Evolutionary conservation across 495 filamentous ascomycete genomes (phyloP).

Genomic region (Jackrogersella minutella): DNA sequence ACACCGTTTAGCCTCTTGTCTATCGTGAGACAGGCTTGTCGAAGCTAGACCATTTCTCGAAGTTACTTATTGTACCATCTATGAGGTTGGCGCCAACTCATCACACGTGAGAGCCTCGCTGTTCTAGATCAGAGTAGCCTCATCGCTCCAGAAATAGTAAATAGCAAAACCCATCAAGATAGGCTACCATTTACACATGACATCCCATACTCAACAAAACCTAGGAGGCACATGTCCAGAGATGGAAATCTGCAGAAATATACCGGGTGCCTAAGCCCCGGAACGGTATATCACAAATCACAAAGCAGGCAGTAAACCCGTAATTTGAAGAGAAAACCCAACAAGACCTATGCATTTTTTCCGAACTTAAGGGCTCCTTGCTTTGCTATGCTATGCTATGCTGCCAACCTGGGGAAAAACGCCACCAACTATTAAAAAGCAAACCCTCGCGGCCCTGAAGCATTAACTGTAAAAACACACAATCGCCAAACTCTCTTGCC

Average conservation of each 20-base stretch:
- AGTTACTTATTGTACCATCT: not conserved
- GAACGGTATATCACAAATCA: not conserved
- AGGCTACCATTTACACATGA: no score
- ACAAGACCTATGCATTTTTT: not conserved
- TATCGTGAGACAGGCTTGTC: not conserved
- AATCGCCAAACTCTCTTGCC: not conserved
- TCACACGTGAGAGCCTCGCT: not conserved
- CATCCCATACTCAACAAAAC: no score
- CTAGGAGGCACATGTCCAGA: no score
- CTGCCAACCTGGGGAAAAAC: no score
- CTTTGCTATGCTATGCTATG: no score
- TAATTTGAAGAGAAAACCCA: not conserved
- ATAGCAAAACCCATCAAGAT: no score
- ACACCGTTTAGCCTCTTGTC: not conserved
- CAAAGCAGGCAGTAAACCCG: not conserved
- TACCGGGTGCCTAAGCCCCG: not conserved
- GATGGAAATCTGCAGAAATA: not conserved
- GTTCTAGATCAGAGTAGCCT: not conserved
- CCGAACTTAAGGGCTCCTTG: not conserved
- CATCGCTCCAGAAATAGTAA: no score
- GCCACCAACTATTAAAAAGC: no score
- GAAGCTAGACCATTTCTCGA: not conserved
- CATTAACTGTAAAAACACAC: constrained; percentile 11
- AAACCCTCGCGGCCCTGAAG: constrained; percentile 4
- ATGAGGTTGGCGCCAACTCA: not conserved